phyloP scores from a whole-genome alignment of 2,329 filamentous ascomycete genomes.

The Geosmithia morbida region DNA sequence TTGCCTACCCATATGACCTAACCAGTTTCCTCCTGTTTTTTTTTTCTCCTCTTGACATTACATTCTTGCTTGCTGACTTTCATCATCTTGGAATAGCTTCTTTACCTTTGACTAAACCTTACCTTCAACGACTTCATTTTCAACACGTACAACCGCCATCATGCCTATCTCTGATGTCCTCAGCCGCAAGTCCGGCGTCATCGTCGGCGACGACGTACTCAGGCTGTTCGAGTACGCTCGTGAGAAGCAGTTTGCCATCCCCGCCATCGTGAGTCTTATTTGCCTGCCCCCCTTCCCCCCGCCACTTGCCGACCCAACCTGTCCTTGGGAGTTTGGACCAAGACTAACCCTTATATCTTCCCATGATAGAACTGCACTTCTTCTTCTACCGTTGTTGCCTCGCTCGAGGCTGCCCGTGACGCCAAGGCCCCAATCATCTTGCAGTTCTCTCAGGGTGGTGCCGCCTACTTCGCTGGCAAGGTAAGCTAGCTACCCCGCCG shows the following conservation, averaged over 20 bases:
- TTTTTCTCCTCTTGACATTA: too few relatives aligned
- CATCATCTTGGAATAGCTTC: too few relatives aligned
- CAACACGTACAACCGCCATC: constrained; percentile 8
- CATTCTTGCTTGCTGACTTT: too few relatives aligned
- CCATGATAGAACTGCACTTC: constrained; percentile 67
- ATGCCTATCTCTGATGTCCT: constrained; percentile 27
- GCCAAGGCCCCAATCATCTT: constrained; percentile 84
- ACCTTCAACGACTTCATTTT: not conserved
- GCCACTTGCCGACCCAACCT: not conserved
- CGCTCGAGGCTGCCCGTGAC: constrained; percentile 91
- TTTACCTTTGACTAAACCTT: too few relatives aligned
- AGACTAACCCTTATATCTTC: not conserved
- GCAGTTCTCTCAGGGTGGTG: constrained; percentile 86
- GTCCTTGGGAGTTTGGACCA: not conserved
- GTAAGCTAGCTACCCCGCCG: constrained; percentile 19
- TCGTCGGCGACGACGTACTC: constrained; percentile 38
- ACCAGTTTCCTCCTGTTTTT: too few relatives aligned
- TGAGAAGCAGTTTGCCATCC: constrained; percentile 78
- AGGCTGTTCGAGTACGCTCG: constrained; percentile 80
- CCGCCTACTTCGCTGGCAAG: constrained; percentile 86
- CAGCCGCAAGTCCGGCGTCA: constrained; percentile 37
- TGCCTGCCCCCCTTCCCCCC: constrained; percentile 11
- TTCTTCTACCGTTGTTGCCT: constrained; percentile 61
- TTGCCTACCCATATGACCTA: too few relatives aligned
- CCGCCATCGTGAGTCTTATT: constrained; percentile 42